Base-by-base conservation (phyloP, 768 basidiomycete genomes). In the Phaffia australis region DNA sequence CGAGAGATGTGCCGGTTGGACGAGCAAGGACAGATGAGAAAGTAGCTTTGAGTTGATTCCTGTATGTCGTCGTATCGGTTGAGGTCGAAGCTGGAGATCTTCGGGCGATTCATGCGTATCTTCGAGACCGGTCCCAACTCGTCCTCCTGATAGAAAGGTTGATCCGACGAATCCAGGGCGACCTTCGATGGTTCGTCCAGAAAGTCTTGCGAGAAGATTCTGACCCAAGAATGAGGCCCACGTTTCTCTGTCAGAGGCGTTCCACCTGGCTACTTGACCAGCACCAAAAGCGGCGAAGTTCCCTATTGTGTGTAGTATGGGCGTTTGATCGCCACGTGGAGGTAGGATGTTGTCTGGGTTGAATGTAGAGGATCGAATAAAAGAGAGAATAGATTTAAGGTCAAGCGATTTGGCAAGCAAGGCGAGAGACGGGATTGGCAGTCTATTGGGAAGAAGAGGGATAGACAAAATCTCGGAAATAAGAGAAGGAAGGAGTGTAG, bases 381-480 rank as follows among this genome's bases (percentile, higher is more conserved):
- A 27, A 81, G 66, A 23, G 75, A 68, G 64, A 76, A 71, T 27
- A 81, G 63, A 15, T 77, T 75, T 16, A 77, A 74, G 32, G 9
- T 61, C 48, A 16, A 93, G 78, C 14, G 80, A 78, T 19, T 83
- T 79, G 19, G 86, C 84, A 50, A 97, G 78, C 27, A 80, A 76
- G 3, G 84, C 83, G 47, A 94, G 81, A 25, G 83, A 80, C 0
- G 72, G 63, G 77, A 74, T 25, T 85, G 78, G 47, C 83, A 86
- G 56, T 87, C 78, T 9, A 84, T 86, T 75, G 0, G 89, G 89
- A 0, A 97, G 80, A 0, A 89, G 77, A 0, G 88, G 87, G 54
- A 93, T 79, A 1, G 85, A 81, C 65, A 94, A 79, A 63, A 93
- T 82, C 68, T 78, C 75, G 19, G 78, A 72, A 62, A 87, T 70